Evolutionary conservation across 176 grass and related monocot genomes (phyloP), one percentile per base, ranked within the genome.

Genomic region (Carex pumila): DNA sequence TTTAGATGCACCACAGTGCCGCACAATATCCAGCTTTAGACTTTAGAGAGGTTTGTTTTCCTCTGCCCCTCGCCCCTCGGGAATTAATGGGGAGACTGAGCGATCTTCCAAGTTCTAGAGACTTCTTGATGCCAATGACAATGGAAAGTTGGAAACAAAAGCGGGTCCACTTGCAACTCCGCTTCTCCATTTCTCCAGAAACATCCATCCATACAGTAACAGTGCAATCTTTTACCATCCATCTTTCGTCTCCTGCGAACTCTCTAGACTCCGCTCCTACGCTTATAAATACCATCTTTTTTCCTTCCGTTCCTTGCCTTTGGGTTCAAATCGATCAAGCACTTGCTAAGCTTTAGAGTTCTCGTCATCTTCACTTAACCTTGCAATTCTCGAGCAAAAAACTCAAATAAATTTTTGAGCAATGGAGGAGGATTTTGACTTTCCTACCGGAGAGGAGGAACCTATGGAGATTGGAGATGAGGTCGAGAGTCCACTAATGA

Each of bases 341-440:
- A 37, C 58, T 55, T 5, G 12, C 1, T 30, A 76, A 76, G 56
- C 11, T 3, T 1, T 19, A 37, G 76, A 79, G 25, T 39, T 80
- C 12, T 57, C 25, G 54, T 21, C 32, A 59, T 32, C 18, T 43
- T 19, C 18, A 60, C n/a, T 37, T 39, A 5, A 14, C 56, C 56
- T 52, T 60, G 9, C 15, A 11, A 61, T 62, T 81, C 59, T 81
- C 6, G 12, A 84, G 50, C 61, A 39, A 91, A 25, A 25, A 25
- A 25, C 0, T 25, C 25, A 25, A 25, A 25, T 25, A 7, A 11
- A 61, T 62, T 81, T 37, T 81, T 12, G 12, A 84, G 50, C 61
- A 39, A 91, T 91, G 94, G 91, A 97, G 47, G 89, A 93, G 68
- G 90, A 95, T 87, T 85, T 90, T 55, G 88, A 86, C 34, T 84